phyloP scores from a whole-genome alignment of 139 green algal species.

The Haematococcus lacustris region DNA sequence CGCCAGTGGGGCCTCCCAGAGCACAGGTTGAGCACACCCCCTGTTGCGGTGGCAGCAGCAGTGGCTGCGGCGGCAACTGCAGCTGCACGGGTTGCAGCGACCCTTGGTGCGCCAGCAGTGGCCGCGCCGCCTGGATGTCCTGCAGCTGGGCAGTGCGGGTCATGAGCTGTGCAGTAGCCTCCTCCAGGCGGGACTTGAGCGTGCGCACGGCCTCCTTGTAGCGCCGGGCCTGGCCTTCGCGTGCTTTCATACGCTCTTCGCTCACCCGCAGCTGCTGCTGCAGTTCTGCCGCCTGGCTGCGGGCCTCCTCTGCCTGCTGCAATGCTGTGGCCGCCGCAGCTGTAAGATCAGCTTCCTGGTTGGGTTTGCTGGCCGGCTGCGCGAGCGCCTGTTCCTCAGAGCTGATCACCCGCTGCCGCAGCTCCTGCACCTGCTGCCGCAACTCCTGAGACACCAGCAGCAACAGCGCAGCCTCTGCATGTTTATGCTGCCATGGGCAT shows the following conservation, averaged over 20 bases:
- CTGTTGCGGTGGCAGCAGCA: too few relatives aligned
- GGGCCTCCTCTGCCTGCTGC: not conserved
- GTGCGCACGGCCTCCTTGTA: constrained; percentile 51
- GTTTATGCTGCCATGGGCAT: too few relatives aligned
- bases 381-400: constrained; percentile 1
- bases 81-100: not conserved
- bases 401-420: constrained; percentile 9
- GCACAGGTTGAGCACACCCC: too few relatives aligned
- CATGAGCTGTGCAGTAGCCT: too few relatives aligned
- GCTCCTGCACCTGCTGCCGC: constrained; percentile 12
- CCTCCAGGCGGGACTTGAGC: constrained; percentile 28
- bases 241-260: constrained; percentile 21
- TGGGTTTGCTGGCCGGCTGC: too few relatives aligned
- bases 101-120: too few relatives aligned
- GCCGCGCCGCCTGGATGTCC: too few relatives aligned
- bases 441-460: constrained; percentile 13
- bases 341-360: too few relatives aligned
- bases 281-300: constrained; percentile 2
- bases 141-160: too few relatives aligned
- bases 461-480: not conserved
- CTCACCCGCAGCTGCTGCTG: constrained; percentile 27
- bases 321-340: too few relatives aligned
- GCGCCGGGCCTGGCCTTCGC: constrained; percentile 36
- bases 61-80: not conserved
- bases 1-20: too few relatives aligned